Conservation (phyloP, 2,329 filamentous ascomycete genomes). For the Lasiodiplodia citricola region DNA sequence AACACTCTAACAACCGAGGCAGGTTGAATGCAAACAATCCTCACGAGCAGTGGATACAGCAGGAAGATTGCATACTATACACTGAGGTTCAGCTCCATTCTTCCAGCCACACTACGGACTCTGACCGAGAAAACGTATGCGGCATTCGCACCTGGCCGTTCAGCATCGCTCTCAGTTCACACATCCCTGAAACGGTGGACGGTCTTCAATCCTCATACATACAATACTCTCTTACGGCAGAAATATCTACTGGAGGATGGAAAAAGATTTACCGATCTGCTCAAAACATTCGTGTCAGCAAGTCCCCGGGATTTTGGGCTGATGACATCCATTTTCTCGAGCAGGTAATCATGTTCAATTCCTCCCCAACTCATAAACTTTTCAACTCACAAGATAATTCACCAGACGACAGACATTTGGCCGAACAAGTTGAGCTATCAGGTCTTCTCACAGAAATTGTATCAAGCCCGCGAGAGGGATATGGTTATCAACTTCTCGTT, state of each 20-base stretch:
- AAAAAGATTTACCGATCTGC: background rate
- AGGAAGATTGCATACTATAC: background rate
- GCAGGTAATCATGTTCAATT: background rate
- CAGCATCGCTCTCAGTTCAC: background rate
- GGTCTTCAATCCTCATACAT: background rate
- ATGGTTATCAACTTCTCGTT: background rate
- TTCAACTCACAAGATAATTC: background rate
- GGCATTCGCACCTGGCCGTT: background rate
- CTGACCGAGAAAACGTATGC: too few species aligned
- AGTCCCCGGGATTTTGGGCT: background rate
- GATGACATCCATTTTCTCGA: background rate
- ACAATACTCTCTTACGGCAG: background rate
- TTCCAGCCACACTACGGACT: background rate
- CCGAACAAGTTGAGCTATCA: background rate
- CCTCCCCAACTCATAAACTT: too few species aligned
- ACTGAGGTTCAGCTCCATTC: background rate
- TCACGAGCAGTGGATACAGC: background rate
- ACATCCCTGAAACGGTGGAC: background rate
- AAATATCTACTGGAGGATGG: background rate
- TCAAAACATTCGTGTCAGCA: background rate
- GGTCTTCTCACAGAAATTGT: background rate
- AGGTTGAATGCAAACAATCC: too few species aligned
- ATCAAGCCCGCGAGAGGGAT: background rate
- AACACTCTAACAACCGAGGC: background rate
- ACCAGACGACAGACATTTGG: background rate